Base-by-base conservation (phyloP, 2,329 filamentous ascomycete species). In the Arachnopeziza araneosa region DNA sequence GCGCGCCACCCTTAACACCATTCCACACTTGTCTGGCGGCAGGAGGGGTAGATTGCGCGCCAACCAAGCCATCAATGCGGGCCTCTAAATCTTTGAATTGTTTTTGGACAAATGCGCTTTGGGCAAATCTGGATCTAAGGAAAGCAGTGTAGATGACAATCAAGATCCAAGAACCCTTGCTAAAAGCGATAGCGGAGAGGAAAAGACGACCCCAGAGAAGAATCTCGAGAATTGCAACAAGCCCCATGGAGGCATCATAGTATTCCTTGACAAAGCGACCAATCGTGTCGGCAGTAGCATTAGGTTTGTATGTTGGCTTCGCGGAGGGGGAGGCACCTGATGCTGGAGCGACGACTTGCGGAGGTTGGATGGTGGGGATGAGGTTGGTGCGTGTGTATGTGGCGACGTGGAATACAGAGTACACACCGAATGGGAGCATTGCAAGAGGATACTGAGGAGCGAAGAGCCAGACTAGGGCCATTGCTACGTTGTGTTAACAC, bases 341-440 rank as follows among this genome's bases (percentile, higher is more conserved):
- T 49, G 83, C 76, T 17, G 83, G 73, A 44, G 83, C 76, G 44
- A 79, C 70, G 65, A 79, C 74, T 66, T 82, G 79, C 61, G 86
- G 82, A 19, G 92, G 90, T 71, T 89, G 82, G 70, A 99, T 73
- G 65, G 90, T 91, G 63, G 95, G 95, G 70, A 99, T 89, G 66
- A 99, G 78, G 79, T 96, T 96, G 75, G 90, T 89, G 75, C 95
- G 92, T 67, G 90, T 90, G 79, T 99, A 99, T 66, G 95, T 98
- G 63, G 93, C 91, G 68, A 98, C 92, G 79, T 99, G 95, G 87
- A 99, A 99, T 76, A 98, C 78, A 61, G 93, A 98, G 84, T 98
- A 99, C 76, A 99, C 91, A 69, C 87, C 88, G 79, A 96, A 99
- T 26, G 95, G 95, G 59, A 97, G 85, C 71, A 99, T 84, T 59